Evolutionary conservation across 495 filamentous ascomycete species (phyloP).

Genomic region (Parmelia sp.): DNA sequence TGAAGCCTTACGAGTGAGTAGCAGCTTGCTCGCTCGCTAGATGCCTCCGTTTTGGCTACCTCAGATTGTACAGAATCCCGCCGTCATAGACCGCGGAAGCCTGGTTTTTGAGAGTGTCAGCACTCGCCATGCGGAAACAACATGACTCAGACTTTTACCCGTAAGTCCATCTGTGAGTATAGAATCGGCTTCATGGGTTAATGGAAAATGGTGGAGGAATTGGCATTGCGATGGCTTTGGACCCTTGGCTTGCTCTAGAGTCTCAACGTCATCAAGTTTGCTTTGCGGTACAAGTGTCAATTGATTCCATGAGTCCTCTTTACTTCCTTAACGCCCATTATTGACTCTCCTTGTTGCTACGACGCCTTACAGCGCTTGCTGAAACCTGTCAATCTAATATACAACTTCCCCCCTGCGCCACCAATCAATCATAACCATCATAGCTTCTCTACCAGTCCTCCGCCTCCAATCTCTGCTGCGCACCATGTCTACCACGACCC

Average conservation of each 20-base stretch:
- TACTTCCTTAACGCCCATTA: not conserved
- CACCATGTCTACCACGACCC: slow-evolving; percentile 31
- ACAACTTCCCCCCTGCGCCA: not conserved
- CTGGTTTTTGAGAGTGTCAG: no score
- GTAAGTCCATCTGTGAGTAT: no score
- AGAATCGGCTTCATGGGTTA: no score
- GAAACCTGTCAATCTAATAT: not conserved
- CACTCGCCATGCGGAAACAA: no score
- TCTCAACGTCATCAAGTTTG: not conserved
- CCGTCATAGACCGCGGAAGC: no score
- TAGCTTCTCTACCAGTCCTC: slow-evolving; percentile 19
- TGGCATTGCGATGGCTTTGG: not conserved
- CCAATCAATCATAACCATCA: not conserved
- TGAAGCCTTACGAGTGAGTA: not conserved
- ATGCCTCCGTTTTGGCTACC: not conserved
- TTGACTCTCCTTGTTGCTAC: not conserved
- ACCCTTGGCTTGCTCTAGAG: not conserved
- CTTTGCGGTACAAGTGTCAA: no score
- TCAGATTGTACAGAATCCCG: no score
- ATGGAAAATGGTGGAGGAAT: no score
- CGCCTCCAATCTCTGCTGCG: slow-evolving; percentile 20
- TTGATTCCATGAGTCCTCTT: not conserved
- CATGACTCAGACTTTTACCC: no score
- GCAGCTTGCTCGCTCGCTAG: not conserved
- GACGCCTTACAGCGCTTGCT: not conserved